Evolutionary conservation across 495 filamentous ascomycete species (phyloP), one percentile per base, ranked within the genome.

Genomic region (Clavariopsis aquatica): DNA sequence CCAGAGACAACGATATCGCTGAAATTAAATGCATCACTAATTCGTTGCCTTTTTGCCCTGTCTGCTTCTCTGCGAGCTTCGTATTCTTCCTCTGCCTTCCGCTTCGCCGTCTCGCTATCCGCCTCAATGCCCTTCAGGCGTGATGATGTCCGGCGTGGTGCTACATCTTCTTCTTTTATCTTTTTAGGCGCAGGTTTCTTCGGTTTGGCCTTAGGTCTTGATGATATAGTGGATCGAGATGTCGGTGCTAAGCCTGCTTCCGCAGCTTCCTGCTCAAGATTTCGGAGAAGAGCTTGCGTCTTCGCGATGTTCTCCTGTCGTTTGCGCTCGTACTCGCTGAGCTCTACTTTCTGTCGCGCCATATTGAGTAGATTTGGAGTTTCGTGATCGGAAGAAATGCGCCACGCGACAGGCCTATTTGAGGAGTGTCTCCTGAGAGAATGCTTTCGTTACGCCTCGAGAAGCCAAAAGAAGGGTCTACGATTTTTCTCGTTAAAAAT

Each of bases 1-100:
- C 92, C 92, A 17, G 87, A 86, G 2, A 95, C 87, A 36, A 91
- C 79, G 69, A 96, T 91, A 62, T 93, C 89, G 27, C 84, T 86
- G 22, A 92, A 81, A 24, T 86, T 83, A 58, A 92, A 79, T 36
- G 89, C 85, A 17, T 86, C 92, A 5, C 83, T 84, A 26, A 92
- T 81, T 26, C 92, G 82, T 69, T 85, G 78, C 58, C 85, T 83
- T 79, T 95, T 96, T 2, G 83, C 84, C 41, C 80, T 81, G 41
- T 85, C 88, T 27, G 79, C 80, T 66, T 89, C 84, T 63, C 80
- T 79, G 17, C 82, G 75, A 0, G 79, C 83, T 31, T 87, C 84
- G 45, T 84, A 75, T 41, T 93, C 85, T 2, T 91, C 85, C 57
- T 94, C 90, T 0, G 84, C 83, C 72, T 95, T 95, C 64, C 91